Evolutionary conservation across 169 alveolate species (phyloP).

Genomic region (Plasmodium cynomolgi): DNA sequence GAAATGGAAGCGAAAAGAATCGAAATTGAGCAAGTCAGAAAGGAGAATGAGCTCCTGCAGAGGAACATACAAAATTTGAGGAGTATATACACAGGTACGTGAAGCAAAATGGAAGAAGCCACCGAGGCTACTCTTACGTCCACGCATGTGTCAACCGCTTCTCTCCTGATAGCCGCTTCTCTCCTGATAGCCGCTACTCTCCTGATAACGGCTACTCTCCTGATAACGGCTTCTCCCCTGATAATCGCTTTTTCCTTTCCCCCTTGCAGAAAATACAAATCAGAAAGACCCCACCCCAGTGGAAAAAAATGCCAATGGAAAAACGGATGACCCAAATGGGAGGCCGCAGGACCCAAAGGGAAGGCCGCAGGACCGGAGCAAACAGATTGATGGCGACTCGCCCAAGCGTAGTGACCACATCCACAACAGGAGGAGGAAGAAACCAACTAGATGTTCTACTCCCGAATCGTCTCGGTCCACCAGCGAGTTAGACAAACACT

Average conservation of each 20-base stretch:
- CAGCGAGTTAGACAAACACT: not conserved
- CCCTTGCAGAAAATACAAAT: not conserved
- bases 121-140: not conserved
- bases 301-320: not conserved
- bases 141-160: not conserved
- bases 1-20: constrained; percentile 24
- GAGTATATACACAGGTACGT: constrained; percentile 23
- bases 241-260: not conserved
- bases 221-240: not conserved
- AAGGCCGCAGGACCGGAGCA: not conserved
- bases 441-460: not conserved
- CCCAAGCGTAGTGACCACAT: not conserved
- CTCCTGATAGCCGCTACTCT: not conserved
- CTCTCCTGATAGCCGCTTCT: not conserved
- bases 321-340: not conserved
- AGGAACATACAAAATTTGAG: constrained; percentile 6
- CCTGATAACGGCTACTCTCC: not conserved
- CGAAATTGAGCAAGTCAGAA: constrained; percentile 30
- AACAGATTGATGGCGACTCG: not conserved
- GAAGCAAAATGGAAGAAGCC: not conserved
- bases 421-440: not conserved
- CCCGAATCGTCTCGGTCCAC: not conserved
- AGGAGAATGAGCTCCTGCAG: constrained; percentile 21
- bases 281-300: not conserved
- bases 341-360: not conserved